These are phyloP conservation scores for Willaertia magna DNA, from an alignment of 208 protist genomes.

Conservation along the genomic window DNA sequence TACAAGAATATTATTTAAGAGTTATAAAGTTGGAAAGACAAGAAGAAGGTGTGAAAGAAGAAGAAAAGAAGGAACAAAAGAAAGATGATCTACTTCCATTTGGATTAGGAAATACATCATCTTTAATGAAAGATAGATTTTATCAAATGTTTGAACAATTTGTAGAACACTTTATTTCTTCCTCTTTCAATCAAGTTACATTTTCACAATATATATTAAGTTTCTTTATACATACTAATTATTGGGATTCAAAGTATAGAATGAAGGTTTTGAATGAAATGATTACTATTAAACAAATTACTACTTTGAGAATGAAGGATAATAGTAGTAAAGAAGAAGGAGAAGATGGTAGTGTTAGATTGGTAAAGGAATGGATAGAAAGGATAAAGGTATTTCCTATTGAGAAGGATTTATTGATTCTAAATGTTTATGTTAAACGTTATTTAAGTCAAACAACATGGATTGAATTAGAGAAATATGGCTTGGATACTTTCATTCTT, in stretches of 20 bases:
- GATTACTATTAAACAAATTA: neutral
- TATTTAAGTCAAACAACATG: too few species aligned
- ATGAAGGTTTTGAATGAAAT: neutral
- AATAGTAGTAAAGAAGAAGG: too few species aligned
- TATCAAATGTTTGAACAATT: neutral
- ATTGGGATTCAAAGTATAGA: neutral
- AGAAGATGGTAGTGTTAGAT: too few species aligned
- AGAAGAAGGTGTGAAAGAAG: neutral
- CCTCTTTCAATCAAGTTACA: neutral
- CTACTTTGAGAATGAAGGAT: too few species aligned
- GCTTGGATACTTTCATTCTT: too few species aligned
- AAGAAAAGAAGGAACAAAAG: too few species aligned
- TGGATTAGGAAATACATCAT: neutral
- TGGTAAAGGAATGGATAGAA: too few species aligned
- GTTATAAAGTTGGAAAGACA: neutral
- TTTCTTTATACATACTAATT: neutral
- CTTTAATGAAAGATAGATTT: neutral
- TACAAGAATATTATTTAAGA: neutral
- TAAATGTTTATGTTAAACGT: too few species aligned
- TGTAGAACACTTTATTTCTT: neutral
- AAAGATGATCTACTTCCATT: too few species aligned
- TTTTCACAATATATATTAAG: neutral
- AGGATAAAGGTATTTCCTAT: too few species aligned
- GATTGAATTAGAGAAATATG: too few species aligned
- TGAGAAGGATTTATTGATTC: too few species aligned